These are phyloP conservation scores for Viola odorata DNA, from an alignment of 345 rosid genomes.

Conservation along the genomic window DNA sequence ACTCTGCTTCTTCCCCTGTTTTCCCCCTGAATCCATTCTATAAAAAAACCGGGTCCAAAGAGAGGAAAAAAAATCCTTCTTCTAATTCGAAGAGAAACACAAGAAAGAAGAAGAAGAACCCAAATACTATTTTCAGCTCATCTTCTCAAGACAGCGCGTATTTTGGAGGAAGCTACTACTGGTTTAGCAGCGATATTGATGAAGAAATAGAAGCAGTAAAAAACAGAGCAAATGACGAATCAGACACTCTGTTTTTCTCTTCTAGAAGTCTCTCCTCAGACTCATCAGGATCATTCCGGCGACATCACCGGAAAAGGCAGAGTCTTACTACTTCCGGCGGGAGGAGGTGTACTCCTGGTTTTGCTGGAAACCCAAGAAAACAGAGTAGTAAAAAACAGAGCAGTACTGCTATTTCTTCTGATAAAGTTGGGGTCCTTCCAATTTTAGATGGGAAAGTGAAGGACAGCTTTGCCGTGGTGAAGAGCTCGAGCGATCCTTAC, in stretches of 20 bases:
- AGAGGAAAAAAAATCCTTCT: conserved; percentile 21
- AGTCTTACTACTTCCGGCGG: conserved; percentile 2
- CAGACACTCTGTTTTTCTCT: conserved; percentile 55
- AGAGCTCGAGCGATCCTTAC: conserved; percentile 42
- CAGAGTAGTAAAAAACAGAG: background rate
- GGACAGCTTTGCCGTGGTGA: conserved; percentile 78
- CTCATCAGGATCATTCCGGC: conserved; percentile 37
- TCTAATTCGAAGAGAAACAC: conserved; percentile 10
- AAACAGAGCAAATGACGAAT: conserved; percentile 18
- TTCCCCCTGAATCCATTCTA: conserved; percentile 33
- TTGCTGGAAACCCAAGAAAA: background rate
- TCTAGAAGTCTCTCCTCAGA: conserved; percentile 66
- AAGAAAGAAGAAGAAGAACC: conserved; percentile 24
- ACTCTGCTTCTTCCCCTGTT: conserved; percentile 32
- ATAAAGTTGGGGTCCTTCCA: conserved; percentile 19
- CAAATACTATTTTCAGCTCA: conserved; percentile 33
- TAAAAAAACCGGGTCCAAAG: conserved; percentile 21
- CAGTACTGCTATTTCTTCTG: background rate
- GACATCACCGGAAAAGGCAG: conserved; percentile 5
- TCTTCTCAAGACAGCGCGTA: conserved; percentile 43
- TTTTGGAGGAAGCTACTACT: conserved; percentile 37
- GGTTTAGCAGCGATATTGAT: conserved; percentile 69
- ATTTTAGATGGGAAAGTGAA: conserved; percentile 34
- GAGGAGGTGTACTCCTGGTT: conserved; percentile 3
- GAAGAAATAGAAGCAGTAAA: conserved; percentile 22